Percentiles rank a stretch among this genome's conserved stretches.
Evolutionary conservation across 257 asterid genomes (phyloP).

Genomic region (Salvia miltiorrhiza): DNA sequence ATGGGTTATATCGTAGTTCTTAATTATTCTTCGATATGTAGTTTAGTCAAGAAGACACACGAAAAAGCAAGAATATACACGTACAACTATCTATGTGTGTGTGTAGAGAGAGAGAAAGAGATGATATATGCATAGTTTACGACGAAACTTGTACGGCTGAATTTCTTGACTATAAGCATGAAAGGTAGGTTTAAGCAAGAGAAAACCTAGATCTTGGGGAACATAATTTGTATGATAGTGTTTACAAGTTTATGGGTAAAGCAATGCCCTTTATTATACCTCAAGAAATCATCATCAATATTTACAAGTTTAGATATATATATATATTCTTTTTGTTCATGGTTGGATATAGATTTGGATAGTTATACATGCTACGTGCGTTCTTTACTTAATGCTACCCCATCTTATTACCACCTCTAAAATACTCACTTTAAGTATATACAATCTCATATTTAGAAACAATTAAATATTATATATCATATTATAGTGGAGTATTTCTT

Average conservation of each 20-base stretch:
- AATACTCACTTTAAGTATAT: too few relatives aligned
- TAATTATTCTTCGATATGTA: not conserved
- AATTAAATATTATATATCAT: too few relatives aligned
- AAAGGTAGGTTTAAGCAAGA: constrained; percentile 17
- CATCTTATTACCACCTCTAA: too few relatives aligned
- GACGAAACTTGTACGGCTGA: not conserved
- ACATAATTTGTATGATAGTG: constrained; percentile 20
- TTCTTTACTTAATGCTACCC: too few relatives aligned
- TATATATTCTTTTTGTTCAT: not conserved
- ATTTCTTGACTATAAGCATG: constrained; percentile 1
- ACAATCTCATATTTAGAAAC: too few relatives aligned
- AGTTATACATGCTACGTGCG: too few relatives aligned
- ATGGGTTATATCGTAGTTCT: not conserved
- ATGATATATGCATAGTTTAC: constrained; percentile 11
- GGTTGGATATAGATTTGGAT: too few relatives aligned
- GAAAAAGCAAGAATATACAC: not conserved
- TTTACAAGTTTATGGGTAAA: not conserved
- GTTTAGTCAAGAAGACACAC: not conserved
- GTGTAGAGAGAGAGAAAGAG: not conserved
- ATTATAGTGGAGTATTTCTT: too few relatives aligned
- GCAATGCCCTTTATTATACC: not conserved
- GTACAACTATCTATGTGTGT: too few relatives aligned
- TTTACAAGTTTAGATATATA: not conserved
- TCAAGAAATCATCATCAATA: not conserved
- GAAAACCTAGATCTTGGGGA: constrained; percentile 13